Evolutionary conservation across 352 stramenopile species (phyloP), one percentile per base, ranked within the genome.

Genomic region (Phytophthora litchii): DNA sequence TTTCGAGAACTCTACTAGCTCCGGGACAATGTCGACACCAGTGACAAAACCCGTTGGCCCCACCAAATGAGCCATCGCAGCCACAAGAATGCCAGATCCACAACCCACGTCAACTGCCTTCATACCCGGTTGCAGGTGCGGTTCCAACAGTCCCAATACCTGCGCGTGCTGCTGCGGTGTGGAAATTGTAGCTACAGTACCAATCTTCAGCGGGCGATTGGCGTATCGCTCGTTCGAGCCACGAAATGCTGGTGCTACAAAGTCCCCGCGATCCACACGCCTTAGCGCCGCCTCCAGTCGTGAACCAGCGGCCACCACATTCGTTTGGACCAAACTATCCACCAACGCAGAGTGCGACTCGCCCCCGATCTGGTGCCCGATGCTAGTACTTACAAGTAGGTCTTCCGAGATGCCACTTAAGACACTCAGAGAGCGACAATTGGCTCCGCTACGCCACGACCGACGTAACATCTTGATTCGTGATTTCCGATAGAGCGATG

Each of bases 131-230:
- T 88, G 70, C 49, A 95, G 50, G 32, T 94, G 84, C 17, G 67
- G 42, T 47, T 88, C 80, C 0, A 95, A 48, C n/a, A 89, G 47
- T 14, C 73, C 63, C 51, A 95, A 49, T 11, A 94, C 84, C 60
- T 92, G 80, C 23, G 86, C 86, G 41, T 95, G 86, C 45, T 94
- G 86, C 64, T 95, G 86, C 13, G 86, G 86, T 12, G 86, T 95
- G 29, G 86, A 95, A 49, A 95, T 95, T 8, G 86, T 95, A 37
- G 86, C 86, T 29, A 92, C 71, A 25, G 75, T 73, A 5, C 78
- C 84, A 63, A 95, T 92, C 51, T 88, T 88, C 21, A 95, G 64
- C 12, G 86, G 84, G 0, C 74, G 78, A 49, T 95, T 95, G 14
- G 76, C 75, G 45, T 95, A 95, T 55, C 74, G 67, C 14, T 76